A percentile compares a stretch with the other conserved stretches of the same genome.
Evolutionary conservation across 2,329 filamentous ascomycete genomes (phyloP).

Genomic region (Aureobasidium namibiae): DNA sequence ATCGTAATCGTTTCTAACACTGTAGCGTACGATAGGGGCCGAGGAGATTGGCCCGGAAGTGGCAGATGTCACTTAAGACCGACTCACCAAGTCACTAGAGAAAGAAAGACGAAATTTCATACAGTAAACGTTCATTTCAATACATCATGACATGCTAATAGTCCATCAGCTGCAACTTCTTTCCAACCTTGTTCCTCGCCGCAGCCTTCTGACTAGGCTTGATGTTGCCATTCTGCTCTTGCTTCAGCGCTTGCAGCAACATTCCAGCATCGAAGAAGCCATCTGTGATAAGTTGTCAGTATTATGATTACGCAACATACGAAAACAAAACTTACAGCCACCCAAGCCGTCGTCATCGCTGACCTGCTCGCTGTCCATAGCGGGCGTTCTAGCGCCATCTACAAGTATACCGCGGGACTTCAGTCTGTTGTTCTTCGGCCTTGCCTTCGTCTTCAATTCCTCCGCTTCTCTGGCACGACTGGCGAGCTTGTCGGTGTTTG

Average conservation of each 20-base stretch:
- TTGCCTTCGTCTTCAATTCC: slow-evolving; percentile 44
- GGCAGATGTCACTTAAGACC: no score
- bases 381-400: slow-evolving; percentile 47
- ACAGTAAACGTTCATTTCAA: background rate
- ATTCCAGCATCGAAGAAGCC: slow-evolving; percentile 97
- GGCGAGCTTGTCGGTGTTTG: slow-evolving; percentile 44
- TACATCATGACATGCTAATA: slow-evolving; percentile 39
- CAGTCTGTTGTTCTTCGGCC: slow-evolving; percentile 39
- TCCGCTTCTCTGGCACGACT: slow-evolving; percentile 56
- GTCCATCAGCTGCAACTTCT: slow-evolving; percentile 63
- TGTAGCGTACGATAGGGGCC: no score
- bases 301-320: background rate
- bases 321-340: slow-evolving; percentile 65
- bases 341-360: slow-evolving; percentile 86
- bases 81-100: no score
- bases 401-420: slow-evolving; percentile 71
- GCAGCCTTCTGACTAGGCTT: slow-evolving; percentile 47
- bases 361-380: slow-evolving; percentile 56
- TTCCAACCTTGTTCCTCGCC: slow-evolving; percentile 61
- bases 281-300: slow-evolving; percentile 48
- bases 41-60: no score
- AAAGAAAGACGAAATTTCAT: no score
- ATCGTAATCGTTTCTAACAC: no score
- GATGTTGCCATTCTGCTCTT: slow-evolving; percentile 50
- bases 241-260: slow-evolving; percentile 80